A percentile compares a stretch with the other conserved stretches of the same genome.
These are phyloP conservation scores for Zhuliangozyma blackwelliae DNA, from an alignment of 1,139 yeast genomes.

Conservation along the genomic window DNA sequence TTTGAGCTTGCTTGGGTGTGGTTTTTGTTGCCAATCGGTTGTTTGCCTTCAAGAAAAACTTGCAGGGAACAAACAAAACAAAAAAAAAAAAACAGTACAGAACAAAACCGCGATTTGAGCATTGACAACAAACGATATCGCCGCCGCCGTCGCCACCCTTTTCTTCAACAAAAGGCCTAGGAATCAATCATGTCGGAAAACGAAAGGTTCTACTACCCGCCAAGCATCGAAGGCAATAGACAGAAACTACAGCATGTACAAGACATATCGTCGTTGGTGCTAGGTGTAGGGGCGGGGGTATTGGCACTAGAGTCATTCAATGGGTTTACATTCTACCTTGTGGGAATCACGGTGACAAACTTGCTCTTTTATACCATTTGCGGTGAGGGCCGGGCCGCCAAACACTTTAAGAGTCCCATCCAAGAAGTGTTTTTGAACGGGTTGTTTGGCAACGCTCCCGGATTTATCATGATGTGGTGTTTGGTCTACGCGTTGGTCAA, in stretches of 20 bases:
- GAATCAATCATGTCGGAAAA: no score
- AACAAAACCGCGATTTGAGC: no score
- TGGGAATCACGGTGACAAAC: constrained; percentile 45
- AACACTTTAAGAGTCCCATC: constrained; percentile 52
- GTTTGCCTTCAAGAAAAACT: no score
- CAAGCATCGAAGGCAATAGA: constrained; percentile 30
- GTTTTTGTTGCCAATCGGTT: no score
- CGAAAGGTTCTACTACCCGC: constrained; percentile 10
- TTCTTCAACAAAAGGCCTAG: no score
- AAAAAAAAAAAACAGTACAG: no score
- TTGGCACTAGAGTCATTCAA: constrained; percentile 59
- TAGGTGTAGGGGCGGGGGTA: constrained; percentile 73
- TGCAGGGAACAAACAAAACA: no score
- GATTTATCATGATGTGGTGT: constrained; percentile 84
- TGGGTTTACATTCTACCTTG: constrained; percentile 60
- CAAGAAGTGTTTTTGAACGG: constrained; percentile 55
- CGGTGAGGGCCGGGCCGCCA: constrained; percentile 38
- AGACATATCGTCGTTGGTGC: constrained; percentile 60
- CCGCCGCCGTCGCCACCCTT: no score
- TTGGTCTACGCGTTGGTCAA: constrained; percentile 63
- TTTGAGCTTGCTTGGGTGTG: no score
- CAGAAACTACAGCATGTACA: constrained; percentile 50
- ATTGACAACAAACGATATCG: no score
- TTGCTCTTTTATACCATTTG: constrained; percentile 36
- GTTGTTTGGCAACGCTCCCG: constrained; percentile 56